Conservation (phyloP, 148 eudicot genomes). For the Camellia japonica region DNA sequence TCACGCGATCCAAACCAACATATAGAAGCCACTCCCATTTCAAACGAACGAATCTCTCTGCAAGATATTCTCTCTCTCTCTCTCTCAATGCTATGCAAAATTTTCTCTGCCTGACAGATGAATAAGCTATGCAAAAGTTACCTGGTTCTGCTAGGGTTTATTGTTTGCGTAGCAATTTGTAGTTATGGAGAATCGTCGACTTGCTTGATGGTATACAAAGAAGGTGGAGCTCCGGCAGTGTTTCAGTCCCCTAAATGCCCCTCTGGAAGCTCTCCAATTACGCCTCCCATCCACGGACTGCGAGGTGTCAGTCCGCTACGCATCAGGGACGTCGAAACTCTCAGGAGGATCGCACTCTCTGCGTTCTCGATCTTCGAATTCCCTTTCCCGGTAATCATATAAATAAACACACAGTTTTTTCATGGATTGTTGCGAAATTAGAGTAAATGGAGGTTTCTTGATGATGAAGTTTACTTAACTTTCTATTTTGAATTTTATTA, state of each 20-base stretch:
- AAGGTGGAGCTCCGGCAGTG: slow-evolving; percentile 97
- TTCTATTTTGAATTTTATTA: not conserved
- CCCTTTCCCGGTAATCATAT: slow-evolving; percentile 75
- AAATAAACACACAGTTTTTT: not conserved
- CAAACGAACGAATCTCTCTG: no score
- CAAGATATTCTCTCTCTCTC: no score
- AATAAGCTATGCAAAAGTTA: slow-evolving; percentile 3
- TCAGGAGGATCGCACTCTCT: slow-evolving; percentile 85
- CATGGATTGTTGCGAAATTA: not conserved
- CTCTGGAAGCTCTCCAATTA: slow-evolving; percentile 69
- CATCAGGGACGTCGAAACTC: slow-evolving; percentile 71
- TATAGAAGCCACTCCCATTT: no score
- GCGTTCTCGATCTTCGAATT: slow-evolving; percentile 69
- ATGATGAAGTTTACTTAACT: not conserved
- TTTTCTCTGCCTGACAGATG: not conserved
- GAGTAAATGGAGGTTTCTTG: not conserved
- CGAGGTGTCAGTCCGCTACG: slow-evolving; percentile 56
- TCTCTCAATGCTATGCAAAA: no score
- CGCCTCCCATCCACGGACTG: slow-evolving; percentile 25
- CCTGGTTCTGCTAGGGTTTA: slow-evolving; percentile 25
- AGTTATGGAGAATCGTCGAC: slow-evolving; percentile 61
- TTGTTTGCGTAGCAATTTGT: not conserved
- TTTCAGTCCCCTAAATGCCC: slow-evolving; percentile 90
- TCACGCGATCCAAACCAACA: no score
- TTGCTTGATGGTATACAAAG: slow-evolving; percentile 75